phyloP scores from a whole-genome alignment of 176 grass and related monocot species.

The Aegilops longissima region DNA sequence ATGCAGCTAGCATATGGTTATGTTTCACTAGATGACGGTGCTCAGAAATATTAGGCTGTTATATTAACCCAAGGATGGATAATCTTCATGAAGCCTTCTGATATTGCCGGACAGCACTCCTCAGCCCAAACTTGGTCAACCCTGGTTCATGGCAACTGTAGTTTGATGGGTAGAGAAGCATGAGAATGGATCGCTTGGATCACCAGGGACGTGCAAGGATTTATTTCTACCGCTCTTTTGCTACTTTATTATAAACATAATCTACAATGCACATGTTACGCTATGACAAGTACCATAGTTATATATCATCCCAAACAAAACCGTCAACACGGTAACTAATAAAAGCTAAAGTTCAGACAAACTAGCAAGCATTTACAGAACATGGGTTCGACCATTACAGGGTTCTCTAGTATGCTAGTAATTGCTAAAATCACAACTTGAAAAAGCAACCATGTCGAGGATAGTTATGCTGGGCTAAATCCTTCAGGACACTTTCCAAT shows the following conservation, averaged over 20 bases:
- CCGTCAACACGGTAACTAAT: conserved; percentile 20
- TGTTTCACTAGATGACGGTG: no score
- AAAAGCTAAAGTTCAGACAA: not conserved
- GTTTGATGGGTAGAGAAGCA: no score
- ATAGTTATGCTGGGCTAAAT: not conserved
- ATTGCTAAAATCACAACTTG: not conserved
- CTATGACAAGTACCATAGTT: conserved; percentile 25
- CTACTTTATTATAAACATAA: not conserved
- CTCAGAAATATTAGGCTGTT: no score
- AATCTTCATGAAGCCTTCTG: no score
- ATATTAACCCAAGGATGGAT: no score
- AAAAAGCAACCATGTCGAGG: conserved; percentile 19
- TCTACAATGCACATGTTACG: not conserved
- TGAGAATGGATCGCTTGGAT: no score
- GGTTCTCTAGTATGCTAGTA: not conserved
- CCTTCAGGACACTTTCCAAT: conserved; percentile 25
- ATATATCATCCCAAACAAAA: conserved; percentile 26
- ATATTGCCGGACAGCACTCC: no score
- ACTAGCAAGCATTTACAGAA: conserved; percentile 34
- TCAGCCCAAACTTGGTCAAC: no score
- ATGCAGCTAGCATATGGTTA: no score
- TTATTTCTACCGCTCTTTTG: no score
- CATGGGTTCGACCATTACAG: conserved; percentile 2
- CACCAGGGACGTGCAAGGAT: no score
- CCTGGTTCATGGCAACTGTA: no score